Evolutionary conservation across 2,329 filamentous ascomycete species (phyloP).

Genomic region (Aspergillus transmontanensis): DNA sequence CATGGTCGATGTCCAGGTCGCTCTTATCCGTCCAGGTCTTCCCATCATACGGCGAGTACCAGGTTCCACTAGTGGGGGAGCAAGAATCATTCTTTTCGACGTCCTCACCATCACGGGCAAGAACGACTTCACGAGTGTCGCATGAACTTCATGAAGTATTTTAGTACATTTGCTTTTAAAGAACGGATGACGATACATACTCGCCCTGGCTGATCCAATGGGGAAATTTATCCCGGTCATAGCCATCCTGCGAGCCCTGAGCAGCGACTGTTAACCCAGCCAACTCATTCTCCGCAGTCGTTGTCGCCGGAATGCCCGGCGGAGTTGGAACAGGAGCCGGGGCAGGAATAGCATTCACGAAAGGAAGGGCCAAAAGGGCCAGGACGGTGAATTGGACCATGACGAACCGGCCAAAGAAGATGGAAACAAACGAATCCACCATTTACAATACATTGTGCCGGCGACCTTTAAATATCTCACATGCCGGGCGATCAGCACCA

Average conservation of each 20-base stretch:
- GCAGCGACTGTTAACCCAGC: constrained; percentile 60
- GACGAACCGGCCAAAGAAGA: not conserved
- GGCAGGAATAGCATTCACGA: constrained; percentile 20
- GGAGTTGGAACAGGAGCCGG: constrained; percentile 41
- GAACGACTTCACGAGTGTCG: constrained; percentile 72
- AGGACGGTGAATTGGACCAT: constrained; percentile 11
- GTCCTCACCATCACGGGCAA: constrained; percentile 70
- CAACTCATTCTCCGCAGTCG: constrained; percentile 61
- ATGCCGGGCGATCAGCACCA: not conserved
- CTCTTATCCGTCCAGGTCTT: constrained; percentile 67
- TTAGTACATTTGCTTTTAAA: not conserved
- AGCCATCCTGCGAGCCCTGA: constrained; percentile 57
- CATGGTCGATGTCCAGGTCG: constrained; percentile 80
- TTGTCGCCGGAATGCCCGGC: constrained; percentile 64
- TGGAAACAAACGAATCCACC: not conserved
- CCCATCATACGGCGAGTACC: constrained; percentile 75
- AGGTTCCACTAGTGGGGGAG: constrained; percentile 65
- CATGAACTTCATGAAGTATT: constrained; percentile 54
- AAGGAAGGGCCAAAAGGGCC: constrained; percentile 20
- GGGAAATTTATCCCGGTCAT: constrained; percentile 69
- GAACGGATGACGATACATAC: constrained; percentile 40
- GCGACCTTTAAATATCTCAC: not conserved
- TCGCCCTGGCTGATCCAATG: constrained; percentile 63
- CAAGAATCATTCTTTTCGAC: constrained; percentile 65
- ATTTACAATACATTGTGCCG: not conserved